phyloP scores from a whole-genome alignment of 257 asterid genomes.

The Leptodermis oblonga region DNA sequence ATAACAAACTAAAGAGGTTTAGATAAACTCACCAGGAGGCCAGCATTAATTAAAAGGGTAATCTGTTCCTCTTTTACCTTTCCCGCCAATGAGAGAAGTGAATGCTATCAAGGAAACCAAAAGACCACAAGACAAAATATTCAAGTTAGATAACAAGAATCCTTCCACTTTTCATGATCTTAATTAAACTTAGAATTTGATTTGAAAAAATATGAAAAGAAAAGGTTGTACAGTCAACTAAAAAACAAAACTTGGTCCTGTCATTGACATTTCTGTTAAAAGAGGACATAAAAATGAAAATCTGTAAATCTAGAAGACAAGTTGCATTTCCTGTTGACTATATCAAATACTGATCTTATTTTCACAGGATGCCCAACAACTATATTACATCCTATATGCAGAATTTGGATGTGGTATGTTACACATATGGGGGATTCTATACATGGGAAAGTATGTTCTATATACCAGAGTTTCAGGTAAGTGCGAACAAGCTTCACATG shows the following conservation, averaged over 20 bases:
- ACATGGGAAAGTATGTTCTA: not conserved
- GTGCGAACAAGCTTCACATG: slow-evolving; percentile 2
- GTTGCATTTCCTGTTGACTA: not conserved
- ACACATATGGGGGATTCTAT: not conserved
- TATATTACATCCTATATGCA: not conserved
- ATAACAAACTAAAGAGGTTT: not conserved
- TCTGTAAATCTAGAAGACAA: not conserved
- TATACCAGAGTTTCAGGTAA: not conserved
- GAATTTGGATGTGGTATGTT: not conserved
- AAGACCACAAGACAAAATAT: slow-evolving; percentile 17
- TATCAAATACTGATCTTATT: not conserved
- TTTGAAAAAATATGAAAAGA: not conserved
- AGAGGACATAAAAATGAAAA: not conserved
- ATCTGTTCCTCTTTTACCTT: slow-evolving; percentile 85
- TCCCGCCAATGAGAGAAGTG: slow-evolving; percentile 81
- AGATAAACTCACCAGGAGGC: slow-evolving; percentile 71
- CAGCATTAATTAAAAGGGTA: slow-evolving; percentile 76
- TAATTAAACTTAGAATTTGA: not conserved
- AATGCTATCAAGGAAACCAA: slow-evolving; percentile 48
- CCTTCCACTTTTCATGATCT: not conserved
- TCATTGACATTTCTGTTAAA: not conserved
- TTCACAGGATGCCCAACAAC: not conserved
- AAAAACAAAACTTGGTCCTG: not conserved
- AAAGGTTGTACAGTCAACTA: not conserved
- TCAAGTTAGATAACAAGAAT: slow-evolving; percentile 6